Percentiles rank a stretch among this genome's conserved stretches.
These are phyloP conservation scores for Myriosclerotinia duriaeana DNA, from an alignment of 2,329 filamentous ascomycete genomes.

Conservation along the genomic window DNA sequence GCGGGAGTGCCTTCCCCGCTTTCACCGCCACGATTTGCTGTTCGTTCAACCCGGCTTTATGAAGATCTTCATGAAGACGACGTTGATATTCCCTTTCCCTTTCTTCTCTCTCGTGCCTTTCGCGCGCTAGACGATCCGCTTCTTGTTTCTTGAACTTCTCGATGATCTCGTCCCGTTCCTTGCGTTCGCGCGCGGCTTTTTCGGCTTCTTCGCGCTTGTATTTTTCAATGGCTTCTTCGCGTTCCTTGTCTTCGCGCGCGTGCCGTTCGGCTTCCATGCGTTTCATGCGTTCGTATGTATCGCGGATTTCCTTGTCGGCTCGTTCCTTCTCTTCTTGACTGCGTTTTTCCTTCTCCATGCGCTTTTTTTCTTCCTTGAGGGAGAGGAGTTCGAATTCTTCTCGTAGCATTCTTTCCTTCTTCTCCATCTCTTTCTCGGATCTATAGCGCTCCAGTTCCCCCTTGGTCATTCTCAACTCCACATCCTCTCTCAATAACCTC, in stretches of 20 bases:
- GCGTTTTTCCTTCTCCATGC: conserved; percentile 16
- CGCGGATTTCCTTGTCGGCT: conserved; percentile 38
- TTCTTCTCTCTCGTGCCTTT: conserved; percentile 51
- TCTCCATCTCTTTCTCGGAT: conserved; percentile 13
- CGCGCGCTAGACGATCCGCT: conserved; percentile 44
- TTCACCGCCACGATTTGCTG: conserved; percentile 58
- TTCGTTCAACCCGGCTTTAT: conserved; percentile 59
- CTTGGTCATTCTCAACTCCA: not conserved
- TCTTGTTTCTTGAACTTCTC: conserved; percentile 44
- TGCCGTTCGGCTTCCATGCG: conserved; percentile 44
- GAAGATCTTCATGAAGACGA: conserved; percentile 57
- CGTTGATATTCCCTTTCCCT: conserved; percentile 45
- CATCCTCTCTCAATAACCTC: conserved; percentile 6
- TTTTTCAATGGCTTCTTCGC: conserved; percentile 50
- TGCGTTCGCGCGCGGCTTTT: conserved; percentile 37
- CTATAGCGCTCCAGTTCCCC: conserved; percentile 9
- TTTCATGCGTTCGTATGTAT: conserved; percentile 43
- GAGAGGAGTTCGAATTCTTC: conserved; percentile 18
- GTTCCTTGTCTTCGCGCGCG: conserved; percentile 50
- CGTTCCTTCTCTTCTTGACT: conserved; percentile 42
- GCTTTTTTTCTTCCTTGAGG: conserved; percentile 21
- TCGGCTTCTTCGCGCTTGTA: conserved; percentile 39
- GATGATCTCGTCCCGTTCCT: conserved; percentile 43
- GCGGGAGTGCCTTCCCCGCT: conserved; percentile 39
- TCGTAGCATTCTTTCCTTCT: not conserved